Base-by-base conservation (phyloP, 1,284 basidiomycete species). In the Psilocybe mexicana region DNA sequence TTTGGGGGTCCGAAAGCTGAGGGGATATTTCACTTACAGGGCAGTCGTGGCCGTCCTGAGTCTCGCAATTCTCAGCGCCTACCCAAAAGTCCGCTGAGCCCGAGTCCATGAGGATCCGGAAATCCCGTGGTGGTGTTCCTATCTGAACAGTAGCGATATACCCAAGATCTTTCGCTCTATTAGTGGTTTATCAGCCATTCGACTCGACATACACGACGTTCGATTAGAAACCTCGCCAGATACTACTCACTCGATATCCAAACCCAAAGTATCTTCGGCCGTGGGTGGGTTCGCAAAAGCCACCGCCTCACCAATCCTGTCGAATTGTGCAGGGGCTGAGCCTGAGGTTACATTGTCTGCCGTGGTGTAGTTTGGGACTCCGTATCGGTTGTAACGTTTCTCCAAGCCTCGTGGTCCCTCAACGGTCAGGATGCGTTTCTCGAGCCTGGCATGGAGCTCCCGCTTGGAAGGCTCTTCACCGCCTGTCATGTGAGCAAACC, bases 51-150 rank as follows among this genome's bases (percentile, higher is more conserved):
- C 81, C 83, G 30, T 47, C 65, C 35, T 71, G 54, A 14, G 72
- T 80, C 57, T 71, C 67, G 69, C 87, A 90, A 44, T 71, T 70
- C 66, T 87, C 83, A 6, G 78, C 76, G 8, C 85, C 86, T 18
- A 91, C 85, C 92, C 93, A 96, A 42, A 92, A 79, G 70, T 96
- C 93, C 12, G 91, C 87, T 6, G 88, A 92, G 35, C 93, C 94
- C 26, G 90, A 90, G 74, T 96, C 93, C 85, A 93, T 87, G 51
- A 95, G 80, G 67, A 96, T 72, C 35, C 80, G 76, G 74, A 91
- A 95, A 65, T 86, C 73, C 43, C 72, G 76, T 1, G 88, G 82
- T n/a, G 90, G 90, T 2, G 87, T 90, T 40, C 93, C 93, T 62
- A 95, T 83, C 70, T 89, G 82, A 35, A 95, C 72, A 26, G 82